Conservation (phyloP, 2,329 filamentous ascomycete species). For the Monilinia polystroma region DNA sequence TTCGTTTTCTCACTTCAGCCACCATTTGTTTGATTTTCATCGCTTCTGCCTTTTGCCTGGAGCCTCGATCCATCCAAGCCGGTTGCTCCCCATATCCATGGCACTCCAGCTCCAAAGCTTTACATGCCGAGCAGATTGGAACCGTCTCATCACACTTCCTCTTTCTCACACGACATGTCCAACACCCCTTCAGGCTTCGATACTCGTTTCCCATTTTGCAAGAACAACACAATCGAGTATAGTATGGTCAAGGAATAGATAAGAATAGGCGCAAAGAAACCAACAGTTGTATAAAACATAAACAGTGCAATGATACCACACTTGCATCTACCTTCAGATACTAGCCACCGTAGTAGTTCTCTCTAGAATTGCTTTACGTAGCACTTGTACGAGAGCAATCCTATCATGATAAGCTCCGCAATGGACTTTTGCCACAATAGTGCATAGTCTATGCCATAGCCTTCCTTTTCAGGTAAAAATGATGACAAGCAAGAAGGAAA, state of each 20-base stretch:
- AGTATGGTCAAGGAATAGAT: too few relatives aligned
- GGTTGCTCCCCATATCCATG: background rate
- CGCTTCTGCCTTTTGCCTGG: background rate
- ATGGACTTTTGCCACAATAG: background rate
- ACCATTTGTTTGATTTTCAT: background rate
- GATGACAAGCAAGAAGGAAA: too few relatives aligned
- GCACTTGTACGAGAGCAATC: background rate
- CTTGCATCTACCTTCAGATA: too few relatives aligned
- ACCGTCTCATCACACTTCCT: background rate
- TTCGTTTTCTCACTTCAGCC: background rate
- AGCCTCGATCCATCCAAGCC: background rate
- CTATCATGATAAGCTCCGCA: background rate
- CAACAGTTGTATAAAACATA: too few relatives aligned
- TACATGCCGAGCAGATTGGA: background rate
- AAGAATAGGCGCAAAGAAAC: too few relatives aligned
- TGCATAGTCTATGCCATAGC: background rate
- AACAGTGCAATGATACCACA: too few relatives aligned
- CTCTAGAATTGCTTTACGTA: background rate
- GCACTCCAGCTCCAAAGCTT: background rate
- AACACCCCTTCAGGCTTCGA: too few relatives aligned
- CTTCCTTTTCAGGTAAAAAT: background rate
- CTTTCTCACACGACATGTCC: background rate
- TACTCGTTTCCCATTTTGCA: too few relatives aligned
- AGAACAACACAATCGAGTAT: too few relatives aligned
- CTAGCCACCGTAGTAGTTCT: background rate